Percentiles rank a stretch among this genome's conserved stretches.
Evolutionary conservation across 768 basidiomycete genomes (phyloP).

Genomic region (Russula vinacea): DNA sequence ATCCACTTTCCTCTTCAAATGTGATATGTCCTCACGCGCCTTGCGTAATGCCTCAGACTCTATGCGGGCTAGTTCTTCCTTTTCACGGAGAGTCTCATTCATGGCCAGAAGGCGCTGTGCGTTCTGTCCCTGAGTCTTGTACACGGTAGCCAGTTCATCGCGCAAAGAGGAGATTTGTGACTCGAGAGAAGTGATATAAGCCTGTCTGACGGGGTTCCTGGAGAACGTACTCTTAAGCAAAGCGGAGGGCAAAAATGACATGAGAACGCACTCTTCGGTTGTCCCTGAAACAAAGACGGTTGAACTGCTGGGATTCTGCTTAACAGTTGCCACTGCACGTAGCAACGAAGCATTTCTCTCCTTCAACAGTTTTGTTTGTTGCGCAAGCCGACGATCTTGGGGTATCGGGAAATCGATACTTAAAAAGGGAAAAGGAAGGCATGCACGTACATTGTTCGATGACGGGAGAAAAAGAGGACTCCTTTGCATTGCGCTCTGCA

Average conservation of each 20-base stretch:
- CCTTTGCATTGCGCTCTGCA: slow-evolving; percentile 76
- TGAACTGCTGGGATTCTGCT: slow-evolving; percentile 57
- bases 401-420: slow-evolving; percentile 26
- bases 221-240: slow-evolving; percentile 10
- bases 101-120: slow-evolving; percentile 88
- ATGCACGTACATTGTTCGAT: slow-evolving; percentile 86
- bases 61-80: slow-evolving; percentile 81
- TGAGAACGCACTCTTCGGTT: slow-evolving; percentile 65
- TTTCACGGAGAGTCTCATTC: slow-evolving; percentile 92
- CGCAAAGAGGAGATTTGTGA: slow-evolving; percentile 89
- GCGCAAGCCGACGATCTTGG: slow-evolving; percentile 84
- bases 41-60: slow-evolving; percentile 79
- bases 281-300: slow-evolving; percentile 59
- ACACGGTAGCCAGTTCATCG: slow-evolving; percentile 89
- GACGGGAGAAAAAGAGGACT: slow-evolving; percentile 75
- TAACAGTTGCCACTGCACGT: slow-evolving; percentile 75
- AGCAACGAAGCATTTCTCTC: slow-evolving; percentile 88
- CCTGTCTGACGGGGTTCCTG: slow-evolving; percentile 82
- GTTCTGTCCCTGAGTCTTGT: slow-evolving; percentile 95
- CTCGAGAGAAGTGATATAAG: slow-evolving; percentile 89
- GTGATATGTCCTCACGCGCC: slow-evolving; percentile 68
- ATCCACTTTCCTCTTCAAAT: slow-evolving; percentile 70
- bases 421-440: slow-evolving; percentile 24
- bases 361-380: slow-evolving; percentile 87
- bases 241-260: slow-evolving; percentile 1